Evolutionary conservation across 208 protist genomes (phyloP), one percentile per base, ranked within the genome.

Genomic region (Endotrypanum monterogeii): DNA sequence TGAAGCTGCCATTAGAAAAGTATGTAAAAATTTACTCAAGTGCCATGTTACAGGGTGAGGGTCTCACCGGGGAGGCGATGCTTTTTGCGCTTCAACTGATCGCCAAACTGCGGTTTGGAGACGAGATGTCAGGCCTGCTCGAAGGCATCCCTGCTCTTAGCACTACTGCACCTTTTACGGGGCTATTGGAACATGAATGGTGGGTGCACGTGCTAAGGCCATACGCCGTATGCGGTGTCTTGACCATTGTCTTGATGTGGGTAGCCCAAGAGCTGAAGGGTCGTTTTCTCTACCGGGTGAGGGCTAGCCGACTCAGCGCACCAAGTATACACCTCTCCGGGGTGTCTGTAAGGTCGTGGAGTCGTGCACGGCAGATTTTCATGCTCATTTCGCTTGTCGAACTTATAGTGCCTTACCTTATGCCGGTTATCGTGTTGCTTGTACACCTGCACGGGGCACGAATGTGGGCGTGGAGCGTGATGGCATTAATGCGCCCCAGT

Each of bases 11-110:
- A 60, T 52, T 77, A 51, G 73, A 76, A 51, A 67, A 60, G 20
- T 32, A 76, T 56, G 7, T 1, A 32, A 71, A 52, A 62, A 44
- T 67, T 41, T 73, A 78, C 71, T 65, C 55, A 8, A 41, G 32
- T 23, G 48, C 56, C 35, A 14, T 73, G 61, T 58, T 14, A 1
- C 79, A 65, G 50, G n/a, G 62, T 3, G 67, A 78, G 39, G 67
- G 69, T 0, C 71, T 83, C 35, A 70, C 56, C n/a, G 78, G 78
- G 4, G 69, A 88, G 30, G 54, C 61, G 3, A 80, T 87, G 28
- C 61, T 90, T 9, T 75, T 79, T 14, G 70, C 81, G 14, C 71
- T 94, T 11, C 73, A 82, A 50, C 69, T 94, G 4, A 76, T 90
- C 39, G 85, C 74, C 28, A 82, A 78, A 78, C 78, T 84, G 28